These are phyloP conservation scores for Nepenthes mirabilis DNA, from an alignment of 148 eudicot genomes.

Conservation along the genomic window DNA sequence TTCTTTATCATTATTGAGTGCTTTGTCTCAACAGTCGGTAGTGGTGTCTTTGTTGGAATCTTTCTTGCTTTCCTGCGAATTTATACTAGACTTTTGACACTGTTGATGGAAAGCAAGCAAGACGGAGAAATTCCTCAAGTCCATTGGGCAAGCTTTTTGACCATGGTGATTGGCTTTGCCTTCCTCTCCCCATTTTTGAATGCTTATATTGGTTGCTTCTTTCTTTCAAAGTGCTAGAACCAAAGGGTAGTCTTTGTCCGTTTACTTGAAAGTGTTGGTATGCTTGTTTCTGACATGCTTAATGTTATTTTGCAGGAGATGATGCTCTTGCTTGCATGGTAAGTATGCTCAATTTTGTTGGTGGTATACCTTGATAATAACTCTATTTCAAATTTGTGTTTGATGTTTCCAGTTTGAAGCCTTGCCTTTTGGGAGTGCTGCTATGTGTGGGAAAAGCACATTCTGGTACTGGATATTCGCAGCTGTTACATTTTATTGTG, in stretches of 20 bases:
- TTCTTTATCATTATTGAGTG: slow-evolving; percentile 5
- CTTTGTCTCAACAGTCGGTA: too few species aligned
- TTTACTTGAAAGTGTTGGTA: background rate
- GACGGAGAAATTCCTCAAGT: slow-evolving; percentile 95
- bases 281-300: slow-evolving; percentile 6
- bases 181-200: slow-evolving; percentile 1
- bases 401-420: slow-evolving; percentile 53
- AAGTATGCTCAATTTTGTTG: slow-evolving; percentile 18
- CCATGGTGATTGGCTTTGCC: slow-evolving; percentile 44
- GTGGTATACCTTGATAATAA: background rate
- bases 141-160: slow-evolving; percentile 99
- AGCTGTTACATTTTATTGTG: slow-evolving; percentile 78
- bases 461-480: slow-evolving; percentile 90
- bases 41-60: too few species aligned
- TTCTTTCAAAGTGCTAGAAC: slow-evolving; percentile 1
- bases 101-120: slow-evolving; percentile 99
- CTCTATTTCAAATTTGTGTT: slow-evolving; percentile 3
- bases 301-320: slow-evolving; percentile 49
- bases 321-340: slow-evolving; percentile 92
- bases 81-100: slow-evolving; percentile 81
- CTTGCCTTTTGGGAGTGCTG: slow-evolving; percentile 82
- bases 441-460: slow-evolving; percentile 75
- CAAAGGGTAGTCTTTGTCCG: background rate
- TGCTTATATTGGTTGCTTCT: background rate
- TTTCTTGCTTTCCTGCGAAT: background rate